Conservation (phyloP, 805 yeast species). For the Metschnikowia baotianmanensis region DNA sequence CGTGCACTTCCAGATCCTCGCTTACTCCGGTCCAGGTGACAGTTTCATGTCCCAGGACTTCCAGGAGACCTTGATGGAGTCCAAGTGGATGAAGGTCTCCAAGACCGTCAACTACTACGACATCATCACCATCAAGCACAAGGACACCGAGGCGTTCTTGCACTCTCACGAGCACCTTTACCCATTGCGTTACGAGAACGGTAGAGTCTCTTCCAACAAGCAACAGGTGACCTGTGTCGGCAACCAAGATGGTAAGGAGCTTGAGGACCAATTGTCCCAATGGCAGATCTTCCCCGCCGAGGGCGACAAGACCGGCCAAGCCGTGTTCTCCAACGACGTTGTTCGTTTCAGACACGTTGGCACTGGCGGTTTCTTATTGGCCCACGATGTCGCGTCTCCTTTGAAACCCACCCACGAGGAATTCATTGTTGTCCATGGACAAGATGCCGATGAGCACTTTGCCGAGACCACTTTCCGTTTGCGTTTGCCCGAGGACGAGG, state of each 20-base stretch:
- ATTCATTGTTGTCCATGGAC: slow-evolving; percentile 70
- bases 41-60: slow-evolving; percentile 91
- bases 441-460: slow-evolving; percentile 53
- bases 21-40: slow-evolving; percentile 94
- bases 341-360: slow-evolving; percentile 78
- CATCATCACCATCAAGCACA: slow-evolving; percentile 72
- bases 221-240: slow-evolving; percentile 84
- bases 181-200: slow-evolving; percentile 94
- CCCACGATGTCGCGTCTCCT: slow-evolving; percentile 98
- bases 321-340: slow-evolving; percentile 64
- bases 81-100: slow-evolving; percentile 68
- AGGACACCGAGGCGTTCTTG: slow-evolving; percentile 71
- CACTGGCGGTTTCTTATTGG: slow-evolving; percentile 74
- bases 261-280: slow-evolving; percentile 61
- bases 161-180: slow-evolving; percentile 79
- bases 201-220: slow-evolving; percentile 89
- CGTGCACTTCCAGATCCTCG: slow-evolving; percentile 79
- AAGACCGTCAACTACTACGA: slow-evolving; percentile 75
- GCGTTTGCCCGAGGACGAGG: slow-evolving; percentile 44
- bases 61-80: slow-evolving; percentile 89
- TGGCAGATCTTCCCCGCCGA: slow-evolving; percentile 80
- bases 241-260: slow-evolving; percentile 31
- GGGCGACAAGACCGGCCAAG: slow-evolving; percentile 27
- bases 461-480: slow-evolving; percentile 79
- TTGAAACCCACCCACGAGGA: slow-evolving; percentile 90